A percentile compares a stretch with the other conserved stretches of the same genome.
Evolutionary conservation across 495 filamentous ascomycete genomes (phyloP).

Genomic region (Aspergillus saccharolyticus): DNA sequence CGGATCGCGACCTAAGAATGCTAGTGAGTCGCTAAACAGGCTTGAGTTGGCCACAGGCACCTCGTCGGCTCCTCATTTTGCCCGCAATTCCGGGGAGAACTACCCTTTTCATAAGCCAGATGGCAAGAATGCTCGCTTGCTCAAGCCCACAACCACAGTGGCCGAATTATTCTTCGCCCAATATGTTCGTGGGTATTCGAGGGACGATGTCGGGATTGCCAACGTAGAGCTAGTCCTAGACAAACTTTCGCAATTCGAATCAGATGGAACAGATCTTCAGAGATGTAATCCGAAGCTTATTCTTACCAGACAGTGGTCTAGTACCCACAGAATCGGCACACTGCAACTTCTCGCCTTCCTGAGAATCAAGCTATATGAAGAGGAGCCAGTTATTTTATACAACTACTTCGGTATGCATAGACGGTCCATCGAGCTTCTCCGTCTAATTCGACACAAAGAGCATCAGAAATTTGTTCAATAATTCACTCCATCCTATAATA

Average conservation of each 20-base stretch:
- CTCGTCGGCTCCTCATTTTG: constrained; percentile 25
- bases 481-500: constrained; percentile 23
- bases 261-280: constrained; percentile 9
- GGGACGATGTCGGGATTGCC: constrained; percentile 16
- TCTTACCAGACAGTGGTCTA: constrained; percentile 20
- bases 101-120: constrained; percentile 19
- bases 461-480: constrained; percentile 27
- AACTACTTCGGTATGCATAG: constrained; percentile 33
- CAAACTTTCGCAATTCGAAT: constrained; percentile 18
- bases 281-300: constrained; percentile 17
- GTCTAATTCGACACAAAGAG: constrained; percentile 24
- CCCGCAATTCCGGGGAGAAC: constrained; percentile 19
- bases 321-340: constrained; percentile 22
- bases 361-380: constrained; percentile 25
- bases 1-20: constrained; percentile 24
- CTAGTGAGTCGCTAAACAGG: constrained; percentile 23
- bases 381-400: constrained; percentile 25
- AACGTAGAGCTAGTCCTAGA: constrained; percentile 24
- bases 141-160: constrained; percentile 22
- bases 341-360: constrained; percentile 26
- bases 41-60: constrained; percentile 27
- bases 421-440: constrained; percentile 25
- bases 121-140: constrained; percentile 21
- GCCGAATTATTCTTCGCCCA: constrained; percentile 22
- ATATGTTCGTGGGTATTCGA: constrained; percentile 14